phyloP scores from a whole-genome alignment of 2,329 filamentous ascomycete species.

The Pseudocercospora pini-densiflorae region DNA sequence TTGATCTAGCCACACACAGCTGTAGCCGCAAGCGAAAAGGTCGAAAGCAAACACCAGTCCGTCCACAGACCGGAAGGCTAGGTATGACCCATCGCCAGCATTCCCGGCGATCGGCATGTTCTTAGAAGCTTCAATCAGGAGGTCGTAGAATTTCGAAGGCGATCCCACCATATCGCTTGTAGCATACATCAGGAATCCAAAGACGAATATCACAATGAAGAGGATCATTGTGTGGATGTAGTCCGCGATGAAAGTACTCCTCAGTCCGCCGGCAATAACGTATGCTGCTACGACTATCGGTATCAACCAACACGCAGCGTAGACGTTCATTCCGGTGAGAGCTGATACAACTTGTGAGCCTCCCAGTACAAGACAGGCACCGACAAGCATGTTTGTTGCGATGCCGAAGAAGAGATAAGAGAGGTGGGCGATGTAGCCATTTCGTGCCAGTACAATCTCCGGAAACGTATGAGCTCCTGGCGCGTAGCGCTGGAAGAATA shows the following conservation, averaged over 20 bases:
- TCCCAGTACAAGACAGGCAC: conserved; percentile 50
- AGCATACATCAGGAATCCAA: conserved; percentile 50
- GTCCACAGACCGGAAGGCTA: conserved; percentile 47
- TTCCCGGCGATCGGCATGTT: conserved; percentile 46
- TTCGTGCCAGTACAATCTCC: conserved; percentile 48
- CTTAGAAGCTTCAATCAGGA: conserved; percentile 43
- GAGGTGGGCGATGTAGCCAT: conserved; percentile 37
- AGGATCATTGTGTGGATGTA: conserved; percentile 48
- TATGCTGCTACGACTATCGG: conserved; percentile 47
- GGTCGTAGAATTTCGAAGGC: conserved; percentile 46
- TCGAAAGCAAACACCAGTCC: conserved; percentile 50
- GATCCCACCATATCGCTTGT: conserved; percentile 46
- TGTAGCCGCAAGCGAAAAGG: conserved; percentile 35
- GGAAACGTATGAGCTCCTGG: conserved; percentile 48
- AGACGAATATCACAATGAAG: conserved; percentile 52
- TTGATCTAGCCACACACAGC: conserved; percentile 41
- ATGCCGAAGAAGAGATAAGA: conserved; percentile 46
- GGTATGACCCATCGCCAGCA: conserved; percentile 45
- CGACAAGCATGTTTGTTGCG: conserved; percentile 50
- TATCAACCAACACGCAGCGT: conserved; percentile 51
- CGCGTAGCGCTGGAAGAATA: conserved; percentile 31
- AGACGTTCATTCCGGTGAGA: conserved; percentile 51
- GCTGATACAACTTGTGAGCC: conserved; percentile 51
- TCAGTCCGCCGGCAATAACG: conserved; percentile 44
- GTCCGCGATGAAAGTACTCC: conserved; percentile 49